Conservation (phyloP, 192 early-diverging fungal species). For the Coemansia sp. region DNA sequence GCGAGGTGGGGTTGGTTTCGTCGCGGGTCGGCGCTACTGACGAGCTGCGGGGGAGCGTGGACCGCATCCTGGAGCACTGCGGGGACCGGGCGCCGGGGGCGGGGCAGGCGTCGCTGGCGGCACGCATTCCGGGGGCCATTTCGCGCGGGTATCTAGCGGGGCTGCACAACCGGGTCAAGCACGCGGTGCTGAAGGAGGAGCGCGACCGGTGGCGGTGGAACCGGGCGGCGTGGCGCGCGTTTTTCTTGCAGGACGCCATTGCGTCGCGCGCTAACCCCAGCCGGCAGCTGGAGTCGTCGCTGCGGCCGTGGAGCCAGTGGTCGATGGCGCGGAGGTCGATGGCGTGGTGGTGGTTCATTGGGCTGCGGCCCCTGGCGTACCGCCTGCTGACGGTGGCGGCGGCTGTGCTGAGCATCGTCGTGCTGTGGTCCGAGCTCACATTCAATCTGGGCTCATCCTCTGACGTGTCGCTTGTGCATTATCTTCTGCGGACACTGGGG, state of each 20-base stretch:
- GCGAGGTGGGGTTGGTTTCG: constrained; percentile 31
- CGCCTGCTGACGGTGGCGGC: constrained; percentile 61
- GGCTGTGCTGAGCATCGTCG: constrained; percentile 60
- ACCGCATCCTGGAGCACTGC: constrained; percentile 62
- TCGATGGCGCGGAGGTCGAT: constrained; percentile 35
- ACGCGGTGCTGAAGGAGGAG: constrained; percentile 65
- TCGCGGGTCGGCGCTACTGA: constrained; percentile 40
- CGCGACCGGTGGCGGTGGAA: constrained; percentile 81
- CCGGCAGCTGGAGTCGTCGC: constrained; percentile 57
- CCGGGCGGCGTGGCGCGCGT: constrained; percentile 71
- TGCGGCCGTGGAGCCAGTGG: constrained; percentile 54
- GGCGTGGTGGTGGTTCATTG: constrained; percentile 87
- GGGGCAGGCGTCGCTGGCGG: constrained; percentile 2
- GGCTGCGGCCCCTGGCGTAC: constrained; percentile 63
- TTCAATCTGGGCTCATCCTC: constrained; percentile 67
- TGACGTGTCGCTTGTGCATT: constrained; percentile 69
- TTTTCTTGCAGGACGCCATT: constrained; percentile 80
- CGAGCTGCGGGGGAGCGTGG: constrained; percentile 61
- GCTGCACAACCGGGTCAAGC: constrained; percentile 71
- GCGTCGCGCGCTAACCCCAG: constrained; percentile 64
- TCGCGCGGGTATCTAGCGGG: constrained; percentile 64
- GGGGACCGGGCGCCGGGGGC: constrained; percentile 12
- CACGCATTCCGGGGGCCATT: constrained; percentile 55
- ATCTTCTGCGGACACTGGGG: constrained; percentile 57
- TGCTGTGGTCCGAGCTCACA: constrained; percentile 95